These are phyloP conservation scores for Jasminum sambac DNA, from an alignment of 257 asterid genomes.

Conservation along the genomic window DNA sequence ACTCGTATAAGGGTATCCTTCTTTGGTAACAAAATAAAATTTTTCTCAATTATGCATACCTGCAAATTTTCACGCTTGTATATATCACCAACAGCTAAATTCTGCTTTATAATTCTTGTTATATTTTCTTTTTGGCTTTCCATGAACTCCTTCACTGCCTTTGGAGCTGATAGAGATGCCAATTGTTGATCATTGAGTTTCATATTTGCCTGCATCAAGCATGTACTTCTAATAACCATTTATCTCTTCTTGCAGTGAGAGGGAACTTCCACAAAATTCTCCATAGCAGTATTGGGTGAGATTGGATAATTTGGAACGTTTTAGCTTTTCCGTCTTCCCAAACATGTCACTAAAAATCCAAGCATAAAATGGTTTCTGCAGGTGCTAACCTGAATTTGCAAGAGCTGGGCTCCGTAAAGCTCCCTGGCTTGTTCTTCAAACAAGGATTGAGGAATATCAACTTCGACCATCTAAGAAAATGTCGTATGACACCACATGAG, in stretches of 20 bases:
- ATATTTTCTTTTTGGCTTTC: slow-evolving; percentile 72
- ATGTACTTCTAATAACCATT: slow-evolving; percentile 19
- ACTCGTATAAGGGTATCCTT: not conserved
- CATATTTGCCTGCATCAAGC: slow-evolving; percentile 62
- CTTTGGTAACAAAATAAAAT: not conserved
- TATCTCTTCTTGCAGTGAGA: slow-evolving; percentile 2
- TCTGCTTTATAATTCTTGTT: slow-evolving; percentile 72
- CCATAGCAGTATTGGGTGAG: no score
- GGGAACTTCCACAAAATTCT: slow-evolving; percentile 1
- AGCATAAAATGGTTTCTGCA: slow-evolving; percentile 1
- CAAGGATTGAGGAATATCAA: slow-evolving; percentile 84
- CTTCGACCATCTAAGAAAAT: slow-evolving; percentile 70
- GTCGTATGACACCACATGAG: slow-evolving; percentile 8
- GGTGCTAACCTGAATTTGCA: slow-evolving; percentile 77
- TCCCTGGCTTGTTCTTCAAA: slow-evolving; percentile 96
- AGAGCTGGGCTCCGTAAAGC: slow-evolving; percentile 90
- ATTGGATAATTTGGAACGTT: not conserved
- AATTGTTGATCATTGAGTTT: slow-evolving; percentile 78
- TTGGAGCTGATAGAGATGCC: slow-evolving; percentile 82
- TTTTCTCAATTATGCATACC: slow-evolving; percentile 31
- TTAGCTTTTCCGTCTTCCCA: not conserved
- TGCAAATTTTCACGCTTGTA: slow-evolving; percentile 87
- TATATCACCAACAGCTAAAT: slow-evolving; percentile 94
- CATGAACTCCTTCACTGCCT: slow-evolving; percentile 79
- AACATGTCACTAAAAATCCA: not conserved